Base-by-base conservation (phyloP, 2,329 filamentous ascomycete species). In the Tolypocladium capitatum region DNA sequence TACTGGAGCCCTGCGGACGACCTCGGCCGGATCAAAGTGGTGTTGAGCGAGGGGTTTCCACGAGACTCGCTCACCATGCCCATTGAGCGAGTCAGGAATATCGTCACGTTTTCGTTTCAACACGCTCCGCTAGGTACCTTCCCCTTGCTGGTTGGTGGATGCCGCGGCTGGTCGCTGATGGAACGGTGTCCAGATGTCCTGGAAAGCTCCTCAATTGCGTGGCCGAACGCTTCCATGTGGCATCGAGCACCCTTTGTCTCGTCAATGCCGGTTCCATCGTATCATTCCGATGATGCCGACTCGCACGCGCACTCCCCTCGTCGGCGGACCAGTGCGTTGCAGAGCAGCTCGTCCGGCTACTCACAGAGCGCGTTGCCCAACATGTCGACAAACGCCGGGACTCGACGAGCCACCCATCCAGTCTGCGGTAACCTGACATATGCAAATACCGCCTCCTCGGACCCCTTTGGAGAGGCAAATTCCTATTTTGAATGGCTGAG, bases 61-160 rank as follows among this genome's bases (percentile, higher is more conserved):
- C 69, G 79, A 34, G 71, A 75, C 50, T 76, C 68, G 2, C 48
- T 66, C 1, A 66, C 68, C 2, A 64, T 68, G 38, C 75, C 78
- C 0, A 78, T 85, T 53, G 80, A 86, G 56, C 71, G 80, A 36
- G 69, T 85, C 52, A 84, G 83, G 58, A 86, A 90, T 56, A 65
- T 88, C 41, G 76, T 89, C 24, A 76, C 77, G 14, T 92, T 94
- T 63, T 83, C 87, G 1, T 94, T 94, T 57, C 86, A 92, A 58
- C 86, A 92, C 68, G 88, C 85, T 32, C 87, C 88, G 1, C 66
- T 85, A 47, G 75, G 87, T 91, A 68, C 54, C 72, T 65, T 16
- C 34, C 20, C 27, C 5, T 32, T 30, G 1, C 18, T 14, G 13
- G 4, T 13, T 36, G 24, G 20, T 5, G n/a, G 9, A 20, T 32